Evolutionary conservation across 768 basidiomycete species (phyloP).

Genomic region (Asterophora parasitica): DNA sequence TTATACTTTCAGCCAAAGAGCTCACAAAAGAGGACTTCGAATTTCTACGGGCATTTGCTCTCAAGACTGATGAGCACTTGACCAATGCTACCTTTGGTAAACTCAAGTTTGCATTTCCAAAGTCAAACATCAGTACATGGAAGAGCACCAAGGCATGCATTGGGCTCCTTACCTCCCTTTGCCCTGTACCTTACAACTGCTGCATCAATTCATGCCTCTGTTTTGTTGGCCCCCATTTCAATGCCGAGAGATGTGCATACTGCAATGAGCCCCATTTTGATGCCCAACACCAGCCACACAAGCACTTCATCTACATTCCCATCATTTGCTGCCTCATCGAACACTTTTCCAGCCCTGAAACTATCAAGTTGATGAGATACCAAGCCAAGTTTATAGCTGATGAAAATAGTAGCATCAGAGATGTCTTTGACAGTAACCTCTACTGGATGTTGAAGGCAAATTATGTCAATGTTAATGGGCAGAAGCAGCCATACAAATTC

Average conservation of each 20-base stretch:
- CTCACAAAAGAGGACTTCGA: conserved; percentile 19
- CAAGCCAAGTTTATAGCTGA: conserved; percentile 4
- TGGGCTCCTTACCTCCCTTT: conserved; percentile 27
- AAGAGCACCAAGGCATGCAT: conserved; percentile 19
- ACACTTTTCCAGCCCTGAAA: conserved; percentile 7
- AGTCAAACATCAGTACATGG: conserved; percentile 10
- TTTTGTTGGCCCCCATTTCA: conserved; percentile 28
- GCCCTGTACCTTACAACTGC: conserved; percentile 31
- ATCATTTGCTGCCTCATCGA: conserved; percentile 31
- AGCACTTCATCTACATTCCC: conserved; percentile 32
- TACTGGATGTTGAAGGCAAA: conserved; percentile 22
- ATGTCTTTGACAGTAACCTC: conserved; percentile 30
- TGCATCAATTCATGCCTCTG: conserved; percentile 38
- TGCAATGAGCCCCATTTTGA: conserved; percentile 28
- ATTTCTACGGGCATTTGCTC: conserved; percentile 24
- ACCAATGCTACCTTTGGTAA: conserved; percentile 22
- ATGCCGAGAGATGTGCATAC: conserved; percentile 27
- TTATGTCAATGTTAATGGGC: conserved; percentile 24
- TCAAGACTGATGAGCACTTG: conserved; percentile 25
- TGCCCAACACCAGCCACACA: conserved; percentile 15
- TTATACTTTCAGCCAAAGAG: conserved; percentile 14
- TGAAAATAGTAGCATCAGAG: not conserved
- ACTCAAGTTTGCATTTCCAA: conserved; percentile 21
- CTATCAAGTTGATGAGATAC: conserved; percentile 21
- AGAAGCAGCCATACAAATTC: conserved; percentile 18